Evolutionary conservation across 768 basidiomycete genomes (phyloP), one percentile per base, ranked within the genome.

Genomic region (Termitomyces sp.): DNA sequence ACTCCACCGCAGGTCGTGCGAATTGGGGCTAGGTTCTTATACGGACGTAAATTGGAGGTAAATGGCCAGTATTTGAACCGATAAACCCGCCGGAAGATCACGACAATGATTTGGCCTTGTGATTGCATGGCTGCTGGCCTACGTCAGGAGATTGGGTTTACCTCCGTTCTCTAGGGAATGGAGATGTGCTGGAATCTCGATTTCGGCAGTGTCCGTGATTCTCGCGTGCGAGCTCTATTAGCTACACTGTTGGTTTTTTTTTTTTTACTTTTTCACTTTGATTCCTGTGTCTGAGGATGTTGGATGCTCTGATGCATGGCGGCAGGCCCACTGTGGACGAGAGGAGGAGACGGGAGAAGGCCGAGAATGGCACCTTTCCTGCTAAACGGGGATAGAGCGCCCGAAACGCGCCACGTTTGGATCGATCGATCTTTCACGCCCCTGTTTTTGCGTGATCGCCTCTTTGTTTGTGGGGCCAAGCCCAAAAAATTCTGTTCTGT

Each of bases 121-220:
- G 51, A 52, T 19, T 23, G 21, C 35, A 35, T 29, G 35, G 35
- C 35, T 37, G 40, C 27, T 43, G 49, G 34, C 41, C 34, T 37
- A n/a, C 46, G 48, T 52, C 49, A 51, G 56, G 42, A 56, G 49
- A 57, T 57, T 45, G 41, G 34, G 25, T 46, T 53, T 55, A 58
- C 51, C 57, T 58, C 57, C 57, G 57, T 45, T 17, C 25, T 16
- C 2, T 5, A 21, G 41, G 37, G 38, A 54, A 46, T 14, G 31
- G 38, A 7, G 31, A 7, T 38, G 31, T 34, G 47, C 59, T 56
- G 43, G 34, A 57, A 60, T 61, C 57, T 61, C 35, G 59, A 60
- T 63, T 58, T 54, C 60, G 62, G 60, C 63, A 61, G 51, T 37
- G 55, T 59, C 63, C 63, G 63, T 61, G 60, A 59, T 62, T 63